Evolutionary conservation across 176 grass and related monocot genomes (phyloP), one percentile per base, ranked within the genome.

Genomic region (Lolium perenne): DNA sequence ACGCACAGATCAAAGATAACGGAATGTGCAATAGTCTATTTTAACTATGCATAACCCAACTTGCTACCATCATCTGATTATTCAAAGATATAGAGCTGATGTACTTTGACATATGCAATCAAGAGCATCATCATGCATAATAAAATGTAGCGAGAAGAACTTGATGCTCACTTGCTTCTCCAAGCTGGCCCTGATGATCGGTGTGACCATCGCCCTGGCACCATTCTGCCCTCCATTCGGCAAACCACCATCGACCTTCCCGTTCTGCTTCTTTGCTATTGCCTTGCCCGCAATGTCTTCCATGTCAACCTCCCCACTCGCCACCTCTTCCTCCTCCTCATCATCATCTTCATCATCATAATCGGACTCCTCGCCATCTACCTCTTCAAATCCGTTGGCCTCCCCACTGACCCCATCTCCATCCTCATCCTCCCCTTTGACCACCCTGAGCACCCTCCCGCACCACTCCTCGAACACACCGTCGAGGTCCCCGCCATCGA

Each of bases 281-380:
- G 88, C 90, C 86, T 98, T 98, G 66, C 96, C 93, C 7, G 96
- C 96, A 53, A 98, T 92, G 72, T 98, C 96, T 85, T 98, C 96
- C 90, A 98, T 92, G 84, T 98, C 96, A 66, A 98, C 71, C 5
- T 92, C 93, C 57, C 18, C 83, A 46, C 62, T 63, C 3, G 66
- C 95, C 62, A 79, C 78, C 51, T 91, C 71, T 4, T 91, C 93
- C 38, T 88, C 83, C 4, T 74, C 69, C 1, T 74, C 71, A 2
- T 74, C 71, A 0, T 75, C 71, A 4, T 74, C 45, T 0, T 49
- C 47, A 4, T 93, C 86, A 0, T 82, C 86, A 6, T 86, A 82
- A 80, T 84, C 82, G 11, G 82, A 90, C 55, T 83, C 90, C 85
- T 92, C 86, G 10, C 10, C 88, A 62, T 87, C 92, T 17, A 92